phyloP scores from a whole-genome alignment of 805 yeast species.

The Kuraishia piskuri region DNA sequence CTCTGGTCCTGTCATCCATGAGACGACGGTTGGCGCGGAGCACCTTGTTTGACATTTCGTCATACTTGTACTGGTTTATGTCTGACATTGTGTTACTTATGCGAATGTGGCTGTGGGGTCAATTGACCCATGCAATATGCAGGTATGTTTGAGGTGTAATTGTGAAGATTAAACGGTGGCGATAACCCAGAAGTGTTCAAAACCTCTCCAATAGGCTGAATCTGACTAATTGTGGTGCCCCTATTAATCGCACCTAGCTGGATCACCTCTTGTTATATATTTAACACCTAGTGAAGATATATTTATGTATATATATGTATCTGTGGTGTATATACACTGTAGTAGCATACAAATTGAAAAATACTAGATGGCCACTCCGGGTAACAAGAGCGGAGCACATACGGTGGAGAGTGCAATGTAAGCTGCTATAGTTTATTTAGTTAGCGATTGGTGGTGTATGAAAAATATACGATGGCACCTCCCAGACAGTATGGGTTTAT shows the following conservation, averaged over 20 bases:
- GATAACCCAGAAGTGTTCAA: background rate
- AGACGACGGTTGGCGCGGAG: conserved; percentile 48
- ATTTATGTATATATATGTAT: too few species aligned
- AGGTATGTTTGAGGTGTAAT: background rate
- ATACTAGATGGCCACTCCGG: background rate
- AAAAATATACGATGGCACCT: too few species aligned
- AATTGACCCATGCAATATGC: background rate
- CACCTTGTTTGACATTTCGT: conserved; percentile 75
- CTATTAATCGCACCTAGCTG: too few species aligned
- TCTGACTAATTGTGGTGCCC: background rate
- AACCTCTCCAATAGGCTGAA: background rate
- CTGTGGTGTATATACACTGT: background rate
- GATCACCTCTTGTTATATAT: background rate
- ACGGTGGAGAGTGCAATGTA: too few species aligned
- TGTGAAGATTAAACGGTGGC: background rate
- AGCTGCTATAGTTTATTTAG: background rate
- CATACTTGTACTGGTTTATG: conserved; percentile 38
- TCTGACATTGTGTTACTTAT: conserved; percentile 1
- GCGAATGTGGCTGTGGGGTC: background rate
- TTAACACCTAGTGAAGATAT: too few species aligned
- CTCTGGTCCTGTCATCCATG: conserved; percentile 30
- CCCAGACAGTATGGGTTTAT: too few species aligned
- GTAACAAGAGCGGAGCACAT: background rate
- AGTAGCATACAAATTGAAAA: background rate
- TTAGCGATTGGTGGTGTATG: background rate